A percentile compares a stretch with the other conserved stretches of the same genome.
Evolutionary conservation across 768 basidiomycete species (phyloP).

Genomic region (Ramaria sp.): DNA sequence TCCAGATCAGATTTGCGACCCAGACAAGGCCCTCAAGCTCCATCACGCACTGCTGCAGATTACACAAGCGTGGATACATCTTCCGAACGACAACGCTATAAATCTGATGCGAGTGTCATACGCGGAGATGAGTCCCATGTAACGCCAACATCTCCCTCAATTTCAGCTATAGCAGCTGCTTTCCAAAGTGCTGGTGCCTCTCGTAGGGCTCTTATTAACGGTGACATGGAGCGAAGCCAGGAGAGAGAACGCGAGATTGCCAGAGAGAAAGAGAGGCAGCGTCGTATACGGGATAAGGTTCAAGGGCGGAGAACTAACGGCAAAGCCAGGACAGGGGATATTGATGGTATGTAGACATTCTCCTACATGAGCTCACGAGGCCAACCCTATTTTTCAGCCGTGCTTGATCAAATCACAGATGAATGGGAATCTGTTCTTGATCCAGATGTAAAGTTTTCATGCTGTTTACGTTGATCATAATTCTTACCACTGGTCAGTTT

Average conservation of each 20-base stretch:
- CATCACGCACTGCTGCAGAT: constrained; percentile 27
- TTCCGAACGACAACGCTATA: constrained; percentile 37
- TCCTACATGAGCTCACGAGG: neutral
- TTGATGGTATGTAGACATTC: constrained; percentile 56
- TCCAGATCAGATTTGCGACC: constrained; percentile 56
- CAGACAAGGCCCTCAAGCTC: constrained; percentile 41
- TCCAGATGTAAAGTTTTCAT: constrained; percentile 49
- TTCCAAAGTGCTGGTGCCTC: constrained; percentile 59
- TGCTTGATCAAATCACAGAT: constrained; percentile 76
- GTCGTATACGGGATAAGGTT: constrained; percentile 56
- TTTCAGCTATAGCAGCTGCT: constrained; percentile 52
- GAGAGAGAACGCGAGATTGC: constrained; percentile 53
- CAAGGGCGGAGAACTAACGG: constrained; percentile 45
- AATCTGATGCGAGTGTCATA: constrained; percentile 17
- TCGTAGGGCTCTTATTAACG: constrained; percentile 41
- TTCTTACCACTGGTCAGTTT: constrained; percentile 42
- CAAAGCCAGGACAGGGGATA: constrained; percentile 61
- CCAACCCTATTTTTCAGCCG: constrained; percentile 33
- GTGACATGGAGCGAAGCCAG: constrained; percentile 44
- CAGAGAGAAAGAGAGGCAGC: constrained; percentile 54
- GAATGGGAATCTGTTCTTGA: constrained; percentile 87
- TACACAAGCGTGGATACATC: constrained; percentile 16
- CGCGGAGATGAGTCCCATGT: neutral
- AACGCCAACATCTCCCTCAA: constrained; percentile 30
- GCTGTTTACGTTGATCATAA: neutral